Conservation (phyloP, 768 basidiomycete genomes). For the Leccinum boreale region DNA sequence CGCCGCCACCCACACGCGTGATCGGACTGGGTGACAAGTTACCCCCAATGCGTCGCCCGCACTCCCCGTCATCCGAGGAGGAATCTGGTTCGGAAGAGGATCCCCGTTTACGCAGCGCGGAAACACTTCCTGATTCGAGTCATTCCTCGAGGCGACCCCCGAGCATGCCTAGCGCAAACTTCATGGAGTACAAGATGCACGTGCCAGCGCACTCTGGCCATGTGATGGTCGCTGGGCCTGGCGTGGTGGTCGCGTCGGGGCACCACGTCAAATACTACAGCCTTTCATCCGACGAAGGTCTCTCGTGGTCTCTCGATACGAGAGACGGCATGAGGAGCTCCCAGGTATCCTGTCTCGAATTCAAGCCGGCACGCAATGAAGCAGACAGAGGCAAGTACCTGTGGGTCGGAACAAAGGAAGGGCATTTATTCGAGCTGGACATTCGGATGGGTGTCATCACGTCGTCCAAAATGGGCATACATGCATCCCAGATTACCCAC, state of each 20-base stretch:
- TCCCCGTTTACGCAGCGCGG: constrained; percentile 40
- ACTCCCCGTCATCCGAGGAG: constrained; percentile 43
- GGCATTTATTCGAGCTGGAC: constrained; percentile 82
- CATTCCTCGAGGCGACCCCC: constrained; percentile 59
- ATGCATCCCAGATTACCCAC: constrained; percentile 61
- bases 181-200: constrained; percentile 49
- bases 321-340: constrained; percentile 65
- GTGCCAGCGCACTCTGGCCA: constrained; percentile 53
- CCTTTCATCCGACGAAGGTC: constrained; percentile 44
- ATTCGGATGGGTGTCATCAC: constrained; percentile 54
- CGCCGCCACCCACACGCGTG: constrained; percentile 72
- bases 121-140: constrained; percentile 66
- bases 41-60: constrained; percentile 54
- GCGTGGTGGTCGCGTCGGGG: constrained; percentile 53
- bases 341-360: constrained; percentile 75
- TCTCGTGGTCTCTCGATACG: constrained; percentile 52
- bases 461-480: constrained; percentile 57
- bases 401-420: constrained; percentile 92
- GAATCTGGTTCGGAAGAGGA: constrained; percentile 65
- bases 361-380: constrained; percentile 49
- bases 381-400: constrained; percentile 57
- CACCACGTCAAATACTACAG: constrained; percentile 66
- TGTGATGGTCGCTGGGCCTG: constrained; percentile 53
- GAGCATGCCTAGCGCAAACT: constrained; percentile 27
- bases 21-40: constrained; percentile 69